These are phyloP conservation scores for Madurella mycetomatis DNA, from an alignment of 2,329 filamentous ascomycete genomes.

Conservation along the genomic window DNA sequence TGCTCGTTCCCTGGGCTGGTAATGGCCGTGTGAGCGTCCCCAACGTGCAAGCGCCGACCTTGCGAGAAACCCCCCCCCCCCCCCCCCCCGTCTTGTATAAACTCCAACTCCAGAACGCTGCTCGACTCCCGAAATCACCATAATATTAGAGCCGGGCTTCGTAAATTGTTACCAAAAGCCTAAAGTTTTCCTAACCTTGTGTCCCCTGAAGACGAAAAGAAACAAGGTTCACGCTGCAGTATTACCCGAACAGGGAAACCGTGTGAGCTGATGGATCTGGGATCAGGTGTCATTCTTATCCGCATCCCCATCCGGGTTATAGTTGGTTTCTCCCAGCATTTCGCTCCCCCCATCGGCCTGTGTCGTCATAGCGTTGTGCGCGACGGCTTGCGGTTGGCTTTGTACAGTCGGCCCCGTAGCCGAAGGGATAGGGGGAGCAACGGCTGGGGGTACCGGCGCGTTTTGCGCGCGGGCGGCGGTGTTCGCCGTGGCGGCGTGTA, in stretches of 20 bases:
- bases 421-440: slow-evolving; percentile 33
- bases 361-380: slow-evolving; percentile 55
- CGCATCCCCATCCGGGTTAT: slow-evolving; percentile 52
- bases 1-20: background rate
- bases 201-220: background rate
- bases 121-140: slow-evolving; percentile 2
- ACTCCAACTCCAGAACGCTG: slow-evolving; percentile 5
- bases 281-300: slow-evolving; percentile 10
- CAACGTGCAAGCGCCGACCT: background rate
- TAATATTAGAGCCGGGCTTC: background rate
- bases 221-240: no score
- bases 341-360: slow-evolving; percentile 37
- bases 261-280: background rate
- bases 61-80: background rate
- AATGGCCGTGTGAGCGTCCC: background rate
- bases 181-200: background rate
- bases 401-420: slow-evolving; percentile 53
- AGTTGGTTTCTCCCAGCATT: slow-evolving; percentile 66
- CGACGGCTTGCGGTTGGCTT: slow-evolving; percentile 51
- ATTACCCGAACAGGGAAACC: background rate
- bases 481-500: slow-evolving; percentile 72
- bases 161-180: background rate
- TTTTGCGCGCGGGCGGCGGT: slow-evolving; percentile 39
- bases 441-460: slow-evolving; percentile 38
- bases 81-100: background rate